phyloP scores from a whole-genome alignment of 139 green algal species.

The Dunaliella primolecta region DNA sequence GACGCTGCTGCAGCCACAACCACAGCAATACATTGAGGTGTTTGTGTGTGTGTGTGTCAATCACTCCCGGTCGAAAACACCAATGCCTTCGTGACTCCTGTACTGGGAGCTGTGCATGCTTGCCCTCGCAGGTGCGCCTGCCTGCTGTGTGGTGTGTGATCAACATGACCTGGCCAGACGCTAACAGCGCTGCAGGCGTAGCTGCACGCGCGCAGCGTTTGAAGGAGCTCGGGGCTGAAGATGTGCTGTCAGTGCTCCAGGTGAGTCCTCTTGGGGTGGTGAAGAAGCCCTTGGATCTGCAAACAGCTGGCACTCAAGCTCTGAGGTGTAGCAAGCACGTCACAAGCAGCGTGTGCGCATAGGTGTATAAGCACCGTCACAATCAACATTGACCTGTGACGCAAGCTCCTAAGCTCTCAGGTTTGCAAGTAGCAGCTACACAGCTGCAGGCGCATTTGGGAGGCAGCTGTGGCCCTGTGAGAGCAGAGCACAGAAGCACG shows the following conservation, averaged over 20 bases:
- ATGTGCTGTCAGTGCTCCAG: conserved; percentile 18
- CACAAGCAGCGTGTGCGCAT: no score
- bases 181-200: neutral
- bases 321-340: no score
- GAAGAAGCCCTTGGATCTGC: neutral
- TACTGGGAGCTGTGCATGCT: no score
- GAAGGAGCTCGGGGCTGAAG: conserved; percentile 15
- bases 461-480: no score
- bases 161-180: conserved; percentile 35
- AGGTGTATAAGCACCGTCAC: neutral
- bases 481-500: no score
- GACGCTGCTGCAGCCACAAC: no score
- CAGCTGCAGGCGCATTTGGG: no score
- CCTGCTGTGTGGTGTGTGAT: conserved; percentile 49
- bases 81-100: no score
- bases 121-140: conserved; percentile 28
- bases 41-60: no score
- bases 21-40: no score
- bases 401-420: neutral
- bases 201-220: conserved; percentile 11
- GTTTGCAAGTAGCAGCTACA: neutral
- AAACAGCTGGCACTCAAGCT: no score
- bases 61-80: no score
- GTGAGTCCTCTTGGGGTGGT: neutral
- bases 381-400: neutral